Evolutionary conservation across 306 rosid genomes (phyloP).

Genomic region (Ziziphus jujuba): DNA sequence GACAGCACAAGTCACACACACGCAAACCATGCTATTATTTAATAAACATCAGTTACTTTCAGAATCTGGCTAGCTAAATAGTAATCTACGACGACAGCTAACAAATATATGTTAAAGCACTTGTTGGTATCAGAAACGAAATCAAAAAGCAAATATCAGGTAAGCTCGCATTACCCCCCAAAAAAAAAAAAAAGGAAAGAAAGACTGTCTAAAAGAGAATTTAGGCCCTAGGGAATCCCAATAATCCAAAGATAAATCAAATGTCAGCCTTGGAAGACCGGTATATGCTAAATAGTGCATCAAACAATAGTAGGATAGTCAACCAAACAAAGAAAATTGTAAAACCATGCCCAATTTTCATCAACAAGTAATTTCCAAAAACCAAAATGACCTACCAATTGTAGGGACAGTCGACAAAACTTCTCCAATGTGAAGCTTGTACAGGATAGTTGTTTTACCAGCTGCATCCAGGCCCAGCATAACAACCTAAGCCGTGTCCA

Average conservation of each 20-base stretch:
- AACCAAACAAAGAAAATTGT: not conserved
- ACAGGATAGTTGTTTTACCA: slow-evolving; percentile 87
- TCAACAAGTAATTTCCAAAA: not conserved
- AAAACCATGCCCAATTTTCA: not conserved
- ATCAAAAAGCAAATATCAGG: not conserved
- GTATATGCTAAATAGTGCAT: too few relatives aligned
- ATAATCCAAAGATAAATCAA: not conserved
- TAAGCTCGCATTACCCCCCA: not conserved
- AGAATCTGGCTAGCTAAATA: too few relatives aligned
- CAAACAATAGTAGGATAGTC: too few relatives aligned
- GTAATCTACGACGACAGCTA: too few relatives aligned
- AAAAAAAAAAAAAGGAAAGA: too few relatives aligned
- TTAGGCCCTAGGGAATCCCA: not conserved
- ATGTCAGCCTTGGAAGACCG: not conserved
- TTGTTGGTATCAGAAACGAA: not conserved
- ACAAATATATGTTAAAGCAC: not conserved
- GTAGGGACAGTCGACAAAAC: slow-evolving; percentile 92
- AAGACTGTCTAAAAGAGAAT: not conserved
- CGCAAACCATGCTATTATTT: too few relatives aligned
- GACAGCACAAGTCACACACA: too few relatives aligned
- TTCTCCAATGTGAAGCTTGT: slow-evolving; percentile 92
- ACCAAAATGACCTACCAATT: slow-evolving; percentile 56
- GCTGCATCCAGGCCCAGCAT: slow-evolving; percentile 98
- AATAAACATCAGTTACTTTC: too few relatives aligned
- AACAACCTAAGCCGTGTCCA: slow-evolving; percentile 62